Base-by-base conservation (phyloP, 495 filamentous ascomycete genomes). In the Trichocladium uniseriatum region DNA sequence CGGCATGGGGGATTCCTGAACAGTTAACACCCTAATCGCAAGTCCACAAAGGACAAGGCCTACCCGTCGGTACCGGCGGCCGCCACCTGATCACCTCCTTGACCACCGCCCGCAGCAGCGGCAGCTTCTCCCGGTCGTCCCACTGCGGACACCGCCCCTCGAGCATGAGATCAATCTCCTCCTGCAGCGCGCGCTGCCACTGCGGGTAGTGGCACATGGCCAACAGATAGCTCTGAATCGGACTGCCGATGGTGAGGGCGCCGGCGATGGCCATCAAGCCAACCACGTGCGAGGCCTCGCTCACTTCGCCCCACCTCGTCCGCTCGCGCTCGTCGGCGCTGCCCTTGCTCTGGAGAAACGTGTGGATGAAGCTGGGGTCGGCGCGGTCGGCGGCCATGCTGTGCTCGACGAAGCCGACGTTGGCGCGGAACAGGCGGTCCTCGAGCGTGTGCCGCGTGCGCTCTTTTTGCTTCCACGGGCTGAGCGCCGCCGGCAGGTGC, bases 61-160 rank as follows among this genome's bases (percentile, higher is more conserved):
- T 51, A 72, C 73, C 72, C 44, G 71, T 67, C 57, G 80, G 64
- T 55, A 76, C 59, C 47, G 72, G 62, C 14, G 80, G 79, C 11
- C 77, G 63, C 80, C 80, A 83, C 41, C 81, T 69, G 18, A 81
- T 64, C 11, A 74, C 67, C 59, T 84, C 80, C 58, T 79, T 77
- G n/a, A 82, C 70, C 10, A 77, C 67, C 0, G 80, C 79, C 29
- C 78, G 64, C 44, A 82, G 52, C 46, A 71, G 48, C 6, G 75
- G 76, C 13, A 79, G 43, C 24, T 60, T 53, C 39, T 68, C 62
- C 11, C 68, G 46, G 41, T 79, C 73, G 22, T 67, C 68, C 66
- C 73, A 76, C 47, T 62, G 48, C n/a, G 76, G 76, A 39, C 75
- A 69, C 27, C 60, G 51, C 1, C 67, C 75, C 10, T 61, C 72